Evolutionary conservation across 176 grass and related monocot species (phyloP).

Genomic region (Triticum turgidum): DNA sequence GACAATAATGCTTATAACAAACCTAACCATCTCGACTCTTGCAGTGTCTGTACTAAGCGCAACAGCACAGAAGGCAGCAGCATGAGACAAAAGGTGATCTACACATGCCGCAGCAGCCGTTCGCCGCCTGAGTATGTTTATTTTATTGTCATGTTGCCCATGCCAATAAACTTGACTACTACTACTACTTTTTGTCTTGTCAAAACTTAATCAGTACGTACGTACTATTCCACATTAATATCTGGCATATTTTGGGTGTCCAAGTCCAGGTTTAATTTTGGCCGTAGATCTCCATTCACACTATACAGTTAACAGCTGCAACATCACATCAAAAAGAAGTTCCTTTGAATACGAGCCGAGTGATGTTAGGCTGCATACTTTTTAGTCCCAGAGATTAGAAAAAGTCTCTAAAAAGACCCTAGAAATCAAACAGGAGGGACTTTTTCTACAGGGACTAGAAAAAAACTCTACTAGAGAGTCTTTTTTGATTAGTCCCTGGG

Average conservation of each 20-base stretch:
- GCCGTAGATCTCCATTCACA: background rate
- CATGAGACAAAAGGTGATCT: conserved; percentile 23
- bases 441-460: no score
- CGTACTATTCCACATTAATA: background rate
- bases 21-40: background rate
- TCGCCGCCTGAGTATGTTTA: background rate
- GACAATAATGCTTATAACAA: conserved; percentile 12
- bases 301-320: no score
- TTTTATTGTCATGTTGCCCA: conserved; percentile 21
- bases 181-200: background rate
- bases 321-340: no score
- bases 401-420: no score
- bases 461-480: no score
- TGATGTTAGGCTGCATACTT: background rate
- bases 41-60: conserved; percentile 12
- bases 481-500: no score
- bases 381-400: no score
- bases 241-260: background rate
- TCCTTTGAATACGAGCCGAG: background rate
- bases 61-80: conserved; percentile 33
- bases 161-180: conserved; percentile 5
- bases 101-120: background rate
- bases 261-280: background rate
- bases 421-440: no score
- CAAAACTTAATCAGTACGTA: background rate